Percentiles rank a stretch among this genome's conserved stretches.
These are phyloP conservation scores for Pseudocercospora vitis DNA, from an alignment of 2,329 filamentous ascomycete genomes.

Conservation along the genomic window DNA sequence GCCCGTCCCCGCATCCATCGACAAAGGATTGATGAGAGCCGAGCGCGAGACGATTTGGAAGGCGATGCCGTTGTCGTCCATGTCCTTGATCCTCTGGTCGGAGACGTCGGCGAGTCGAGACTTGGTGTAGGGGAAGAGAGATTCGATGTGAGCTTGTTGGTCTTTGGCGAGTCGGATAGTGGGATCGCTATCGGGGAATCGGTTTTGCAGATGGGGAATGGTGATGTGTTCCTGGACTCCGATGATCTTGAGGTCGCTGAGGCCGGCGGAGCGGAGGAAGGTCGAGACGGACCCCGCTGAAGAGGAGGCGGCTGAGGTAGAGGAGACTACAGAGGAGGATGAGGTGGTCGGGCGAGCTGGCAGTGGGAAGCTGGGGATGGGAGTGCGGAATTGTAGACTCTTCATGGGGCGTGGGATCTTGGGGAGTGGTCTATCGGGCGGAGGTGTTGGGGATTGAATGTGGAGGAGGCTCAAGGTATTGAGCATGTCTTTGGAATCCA, in stretches of 20 bases:
- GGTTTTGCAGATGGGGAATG: background rate
- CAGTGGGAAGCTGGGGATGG: background rate
- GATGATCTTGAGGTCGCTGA: background rate
- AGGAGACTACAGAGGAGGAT: background rate
- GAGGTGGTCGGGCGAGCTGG: background rate
- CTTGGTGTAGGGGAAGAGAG: background rate
- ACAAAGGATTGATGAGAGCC: background rate
- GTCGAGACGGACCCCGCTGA: background rate
- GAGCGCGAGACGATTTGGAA: background rate
- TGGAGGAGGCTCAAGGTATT: background rate
- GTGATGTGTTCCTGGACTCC: conserved; percentile 4
- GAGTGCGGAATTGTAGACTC: background rate
- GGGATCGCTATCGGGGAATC: background rate
- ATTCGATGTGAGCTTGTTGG: conserved; percentile 3
- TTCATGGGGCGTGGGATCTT: conserved; percentile 2
- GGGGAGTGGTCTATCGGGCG: background rate
- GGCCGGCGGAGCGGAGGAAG: background rate
- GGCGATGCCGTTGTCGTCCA: conserved; percentile 4
- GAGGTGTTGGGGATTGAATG: background rate
- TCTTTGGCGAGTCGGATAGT: background rate
- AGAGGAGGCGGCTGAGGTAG: too few species aligned
- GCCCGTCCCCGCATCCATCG: background rate
- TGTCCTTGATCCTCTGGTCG: conserved; percentile 3
- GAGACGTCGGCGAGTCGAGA: conserved; percentile 1
- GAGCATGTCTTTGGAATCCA: conserved; percentile 4